Conservation (phyloP, 805 yeast genomes). For the Saturnispora mendoncae region DNA sequence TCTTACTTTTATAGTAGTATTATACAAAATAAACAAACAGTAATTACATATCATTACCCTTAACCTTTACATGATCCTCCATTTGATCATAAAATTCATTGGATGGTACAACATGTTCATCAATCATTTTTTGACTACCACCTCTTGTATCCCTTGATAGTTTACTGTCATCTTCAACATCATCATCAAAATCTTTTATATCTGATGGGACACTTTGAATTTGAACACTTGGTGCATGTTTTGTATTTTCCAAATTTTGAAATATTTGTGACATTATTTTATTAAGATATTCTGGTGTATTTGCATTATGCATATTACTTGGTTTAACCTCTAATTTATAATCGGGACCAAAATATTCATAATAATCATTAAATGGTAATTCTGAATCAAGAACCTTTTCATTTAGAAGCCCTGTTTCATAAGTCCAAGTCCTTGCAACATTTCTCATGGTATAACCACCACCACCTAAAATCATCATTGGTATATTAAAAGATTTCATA, state of each 20-base stretch:
- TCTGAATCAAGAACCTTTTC: slow-evolving; percentile 69
- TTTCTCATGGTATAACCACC: slow-evolving; percentile 98
- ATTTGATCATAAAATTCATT: slow-evolving; percentile 73
- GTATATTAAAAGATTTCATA: slow-evolving; percentile 77
- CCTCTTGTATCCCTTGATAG: slow-evolving; percentile 84
- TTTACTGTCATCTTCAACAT: slow-evolving; percentile 64
- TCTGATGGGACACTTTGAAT: slow-evolving; percentile 84
- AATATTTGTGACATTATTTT: slow-evolving; percentile 72
- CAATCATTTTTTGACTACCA: slow-evolving; percentile 81
- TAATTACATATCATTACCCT: slow-evolving; percentile 12
- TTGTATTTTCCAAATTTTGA: slow-evolving; percentile 76
- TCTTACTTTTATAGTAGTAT: background rate
- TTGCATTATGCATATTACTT: slow-evolving; percentile 93
- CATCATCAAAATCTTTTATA: slow-evolving; percentile 78
- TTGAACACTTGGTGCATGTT: slow-evolving; percentile 96
- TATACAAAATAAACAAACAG: background rate
- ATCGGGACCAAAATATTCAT: slow-evolving; percentile 96
- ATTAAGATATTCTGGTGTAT: slow-evolving; percentile 84
- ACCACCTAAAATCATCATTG: slow-evolving; percentile 92
- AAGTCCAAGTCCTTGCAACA: slow-evolving; percentile 93
- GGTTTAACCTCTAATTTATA: slow-evolving; percentile 91
- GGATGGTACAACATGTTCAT: slow-evolving; percentile 57
- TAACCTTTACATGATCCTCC: slow-evolving; percentile 32
- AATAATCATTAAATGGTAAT: slow-evolving; percentile 89
- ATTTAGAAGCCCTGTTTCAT: slow-evolving; percentile 82